Evolutionary conservation across 352 stramenopile genomes (phyloP).

Genomic region (Salisapilia sapeloensis): DNA sequence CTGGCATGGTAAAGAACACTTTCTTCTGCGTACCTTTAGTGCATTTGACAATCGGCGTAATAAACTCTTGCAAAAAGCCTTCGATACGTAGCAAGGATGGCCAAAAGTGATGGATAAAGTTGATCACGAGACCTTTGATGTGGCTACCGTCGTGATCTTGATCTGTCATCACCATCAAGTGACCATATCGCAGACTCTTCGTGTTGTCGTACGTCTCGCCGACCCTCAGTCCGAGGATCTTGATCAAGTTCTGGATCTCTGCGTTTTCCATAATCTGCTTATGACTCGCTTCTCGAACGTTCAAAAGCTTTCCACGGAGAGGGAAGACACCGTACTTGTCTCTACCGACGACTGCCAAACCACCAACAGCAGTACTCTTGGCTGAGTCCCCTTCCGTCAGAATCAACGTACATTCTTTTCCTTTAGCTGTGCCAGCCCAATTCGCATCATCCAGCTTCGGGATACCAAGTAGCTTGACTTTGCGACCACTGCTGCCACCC

Average conservation of each 20-base stretch:
- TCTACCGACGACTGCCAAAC: conserved; percentile 89
- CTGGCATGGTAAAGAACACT: conserved; percentile 95
- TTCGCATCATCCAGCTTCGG: conserved; percentile 98
- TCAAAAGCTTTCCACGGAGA: conserved; percentile 95
- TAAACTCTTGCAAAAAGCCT: conserved; percentile 90
- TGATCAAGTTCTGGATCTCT: conserved; percentile 93
- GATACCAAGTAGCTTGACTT: conserved; percentile 78
- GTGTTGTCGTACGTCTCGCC: conserved; percentile 86
- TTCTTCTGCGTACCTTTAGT: conserved; percentile 75
- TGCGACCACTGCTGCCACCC: conserved; percentile 62
- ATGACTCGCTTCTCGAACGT: conserved; percentile 98
- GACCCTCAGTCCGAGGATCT: conserved; percentile 95
- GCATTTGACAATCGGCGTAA: conserved; percentile 96
- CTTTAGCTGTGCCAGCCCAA: conserved; percentile 81
- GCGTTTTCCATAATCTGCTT: conserved; percentile 93
- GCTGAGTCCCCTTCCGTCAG: conserved; percentile 98
- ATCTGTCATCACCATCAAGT: conserved; percentile 99
- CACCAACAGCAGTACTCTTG: conserved; percentile 94
- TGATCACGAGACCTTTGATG: conserved; percentile 98
- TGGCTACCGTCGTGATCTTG: conserved; percentile 98
- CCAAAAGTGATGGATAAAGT: conserved; percentile 98
- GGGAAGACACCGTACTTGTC: conserved; percentile 97
- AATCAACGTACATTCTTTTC: conserved; percentile 93
- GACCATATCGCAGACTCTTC: conserved; percentile 87
- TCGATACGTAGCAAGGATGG: conserved; percentile 87